Base-by-base conservation (phyloP, 2,329 filamentous ascomycete species). In the Paraphoma chrysanthemicola region DNA sequence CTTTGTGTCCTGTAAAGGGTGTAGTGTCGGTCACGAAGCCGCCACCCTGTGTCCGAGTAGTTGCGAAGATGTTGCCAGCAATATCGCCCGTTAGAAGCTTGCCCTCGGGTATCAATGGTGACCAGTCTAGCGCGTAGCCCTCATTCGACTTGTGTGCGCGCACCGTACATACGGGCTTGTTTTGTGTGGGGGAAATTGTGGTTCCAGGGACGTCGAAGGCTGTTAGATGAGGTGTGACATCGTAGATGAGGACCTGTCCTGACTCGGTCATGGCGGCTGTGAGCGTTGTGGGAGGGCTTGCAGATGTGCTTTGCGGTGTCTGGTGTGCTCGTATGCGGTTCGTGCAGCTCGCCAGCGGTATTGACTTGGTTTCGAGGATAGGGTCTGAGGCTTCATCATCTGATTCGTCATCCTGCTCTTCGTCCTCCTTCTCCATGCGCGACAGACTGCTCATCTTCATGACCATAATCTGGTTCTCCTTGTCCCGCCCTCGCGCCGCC, bases 111-210 rank as follows among this genome's bases (percentile, higher is more conserved):
- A 91, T 85, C 9, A 92, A 77, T 1, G 92, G 91, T 28, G 93
- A 97, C 95, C 95, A 99, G 79, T 97, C 95, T n/a, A 99, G 79
- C 0, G 92, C 95, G 76, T 98, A 99, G 47, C 95, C 95, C 82
- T 99, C 95, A 58, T 75, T 77, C 11, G 88, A 82, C 80, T 93
- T 94, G 85, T 99, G 95, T 67, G 94, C 92, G 67, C 91, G 87
- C 67, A 99, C 88, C 2, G 92, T 97, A 64, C 86, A 90, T 48
- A 96, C 79, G 33, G 95, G 93, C 80, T 96, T 96, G 77, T 93
- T 94, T 74, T 96, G 91, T 70, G 91, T 59, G 1, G 92, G 84
- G 6, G 91, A 88, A 64, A 98, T 86, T 63, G 88, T 83, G 42
- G 88, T 90, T 57, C 95, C 94, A 1, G 95, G 95, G 56, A 86